Base-by-base conservation (phyloP, 1,284 basidiomycete genomes). In the Irpex lacteus region DNA sequence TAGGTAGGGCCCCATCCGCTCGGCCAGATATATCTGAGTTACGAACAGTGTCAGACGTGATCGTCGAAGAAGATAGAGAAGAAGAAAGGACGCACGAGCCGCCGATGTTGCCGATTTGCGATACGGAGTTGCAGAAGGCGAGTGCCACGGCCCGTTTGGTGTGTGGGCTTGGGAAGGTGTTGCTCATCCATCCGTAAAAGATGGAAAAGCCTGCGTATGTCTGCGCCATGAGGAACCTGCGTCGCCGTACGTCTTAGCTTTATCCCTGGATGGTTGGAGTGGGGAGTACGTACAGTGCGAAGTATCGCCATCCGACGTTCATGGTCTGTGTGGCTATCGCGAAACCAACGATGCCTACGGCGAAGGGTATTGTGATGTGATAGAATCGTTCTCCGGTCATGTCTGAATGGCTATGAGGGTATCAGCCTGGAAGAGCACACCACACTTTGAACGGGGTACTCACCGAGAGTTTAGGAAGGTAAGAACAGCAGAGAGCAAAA, bases 141-240 rank as follows among this genome's bases (percentile, higher is more conserved):
- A 94, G 79, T 1, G 87, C 88, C 1, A 91, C 89, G 3, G 90
- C 90, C 21, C 90, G 86, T 74, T 92, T 93, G 11, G 85, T 84
- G 3, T 89, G 82, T 44, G 90, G 85, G 26, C 83, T 81, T n/a
- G 89, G 81, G 66, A 94, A 83, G 5, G 87, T 85, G 68, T 88
- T 88, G 69, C 85, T 88, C 52, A 87, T 81, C 92, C 91, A 94
- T 0, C 90, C 84, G 66, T 86, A 81, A 67, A 90, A 85, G 53
- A 84, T 81, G 61, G 91, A 83, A 72, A 89, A 89, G 1, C 84
- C 90, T 15, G 87, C 81, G 70, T 90, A 92, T 0, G 85, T 85
- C 66, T 89, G 87, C 5, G 90, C 87, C 87, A 92, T 90, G 54
- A 94, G 75, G 74, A 93, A 92, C 38, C 90, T 90, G 21, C 7